phyloP scores from a whole-genome alignment of 768 basidiomycete species.

The Pisolithus marmoratus region DNA sequence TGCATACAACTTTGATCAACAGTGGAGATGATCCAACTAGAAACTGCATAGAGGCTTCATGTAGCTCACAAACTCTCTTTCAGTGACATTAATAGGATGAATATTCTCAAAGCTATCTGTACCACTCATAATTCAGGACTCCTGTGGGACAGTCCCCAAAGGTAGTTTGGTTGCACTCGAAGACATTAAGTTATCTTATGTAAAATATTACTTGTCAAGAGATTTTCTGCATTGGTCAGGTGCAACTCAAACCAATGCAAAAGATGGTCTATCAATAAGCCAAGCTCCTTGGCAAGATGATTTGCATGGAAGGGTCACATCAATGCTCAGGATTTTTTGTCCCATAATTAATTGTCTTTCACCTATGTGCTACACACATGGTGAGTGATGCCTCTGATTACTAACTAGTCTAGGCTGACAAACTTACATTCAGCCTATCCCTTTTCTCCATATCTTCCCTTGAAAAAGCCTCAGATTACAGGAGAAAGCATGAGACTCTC shows the following conservation, averaged over 20 bases:
- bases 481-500: constrained; percentile 19
- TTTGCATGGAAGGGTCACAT: constrained; percentile 28
- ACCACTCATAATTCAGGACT: constrained; percentile 29
- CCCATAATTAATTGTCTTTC: constrained; percentile 40
- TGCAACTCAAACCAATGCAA: neutral
- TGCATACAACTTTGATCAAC: neutral
- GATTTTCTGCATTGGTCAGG: constrained; percentile 38
- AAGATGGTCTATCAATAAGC: neutral
- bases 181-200: neutral
- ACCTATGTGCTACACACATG: constrained; percentile 36
- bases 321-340: constrained; percentile 36
- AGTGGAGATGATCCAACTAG: constrained; percentile 48
- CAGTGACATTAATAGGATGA: constrained; percentile 31
- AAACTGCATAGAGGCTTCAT: constrained; percentile 37
- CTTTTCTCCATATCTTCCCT: constrained; percentile 10
- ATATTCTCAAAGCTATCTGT: constrained; percentile 23
- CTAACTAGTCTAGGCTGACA: neutral
- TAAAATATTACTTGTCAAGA: constrained; percentile 15
- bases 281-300: constrained; percentile 18
- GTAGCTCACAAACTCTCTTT: constrained; percentile 23
- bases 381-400: constrained; percentile 11
- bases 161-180: constrained; percentile 23
- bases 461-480: constrained; percentile 18
- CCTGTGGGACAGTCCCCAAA: constrained; percentile 37
- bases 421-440: constrained; percentile 1